Base-by-base conservation (phyloP, 2,329 filamentous ascomycete genomes). In the Curvularia spicifera region DNA sequence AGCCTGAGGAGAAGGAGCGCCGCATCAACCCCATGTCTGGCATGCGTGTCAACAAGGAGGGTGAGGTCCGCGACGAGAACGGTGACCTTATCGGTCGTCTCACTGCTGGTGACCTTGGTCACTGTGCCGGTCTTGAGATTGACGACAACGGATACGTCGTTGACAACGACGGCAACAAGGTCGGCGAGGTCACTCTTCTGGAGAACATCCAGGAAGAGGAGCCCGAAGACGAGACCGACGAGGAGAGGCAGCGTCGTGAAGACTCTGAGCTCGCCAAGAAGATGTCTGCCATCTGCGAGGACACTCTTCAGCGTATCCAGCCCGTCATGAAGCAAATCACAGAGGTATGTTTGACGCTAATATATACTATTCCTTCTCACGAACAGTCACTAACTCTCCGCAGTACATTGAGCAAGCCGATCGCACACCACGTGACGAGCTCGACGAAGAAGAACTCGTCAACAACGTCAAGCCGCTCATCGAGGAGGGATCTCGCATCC, bases 371-470 rank as follows among this genome's bases (percentile, higher is more conserved):
- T n/a, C 5, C 15, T n/a, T 0, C 10, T 48, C 2, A 13, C 39
- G 35, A 33, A n/a, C 18, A 28, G 7, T 22, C 56, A 72, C 72
- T 80, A 68, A 75, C 57, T 15, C 44, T 31, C 59, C 7, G 15
- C 33, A 91, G 86, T 85, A 89, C 79, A 90, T 96, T 69, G 91
- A 96, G 68, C 83, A 83, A 54, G 91, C 91, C 28, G 91, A 97
- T 76, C 86, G 87, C 64, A 91, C 89, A 28, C 89, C 90, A 43
- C 90, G 91, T 78, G 91, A 96, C 4, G 92, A 97, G 68, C 88
- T 94, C 24, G 92, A 97, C 71, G 93, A 97, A 75, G 91, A 97
- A 71, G 85, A 91, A 67, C 86, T 97, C 5, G 93, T 97, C 71
- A 87, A 91, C 75, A 85, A 93, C 57, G 91, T 97, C 69, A 91